A percentile compares a stretch with the other conserved stretches of the same genome.
Conservation (phyloP, 2,329 filamentous ascomycete species). For the Apiospora hydei region DNA sequence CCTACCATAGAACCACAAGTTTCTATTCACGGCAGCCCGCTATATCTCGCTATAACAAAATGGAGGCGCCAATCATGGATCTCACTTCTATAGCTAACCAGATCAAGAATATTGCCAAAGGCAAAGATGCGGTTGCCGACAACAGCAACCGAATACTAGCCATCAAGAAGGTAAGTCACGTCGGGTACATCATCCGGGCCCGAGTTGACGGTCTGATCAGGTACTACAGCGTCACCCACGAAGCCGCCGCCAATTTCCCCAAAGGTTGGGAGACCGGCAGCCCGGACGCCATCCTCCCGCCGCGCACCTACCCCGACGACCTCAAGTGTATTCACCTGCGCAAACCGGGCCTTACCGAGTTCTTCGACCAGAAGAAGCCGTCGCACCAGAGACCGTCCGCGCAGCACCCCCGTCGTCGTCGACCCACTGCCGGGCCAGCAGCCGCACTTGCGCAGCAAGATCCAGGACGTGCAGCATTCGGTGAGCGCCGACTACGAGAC, state of each 20-base stretch:
- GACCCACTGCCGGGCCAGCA: neutral
- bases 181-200: neutral
- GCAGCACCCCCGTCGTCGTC: neutral
- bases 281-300: neutral
- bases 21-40: neutral
- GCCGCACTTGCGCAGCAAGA: neutral
- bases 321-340: neutral
- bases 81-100: neutral
- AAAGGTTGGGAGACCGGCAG: neutral
- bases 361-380: neutral
- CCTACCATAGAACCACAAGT: neutral
- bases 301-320: neutral
- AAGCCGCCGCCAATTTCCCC: neutral
- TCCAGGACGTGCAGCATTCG: neutral
- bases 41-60: no score
- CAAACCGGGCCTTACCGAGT: neutral
- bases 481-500: neutral
- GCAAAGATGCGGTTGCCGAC: neutral
- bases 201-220: conserved; percentile 5
- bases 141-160: conserved; percentile 24
- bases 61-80: neutral
- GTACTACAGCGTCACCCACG: neutral
- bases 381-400: neutral
- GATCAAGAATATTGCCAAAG: neutral
- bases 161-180: neutral